Evolutionary conservation across 352 stramenopile species (phyloP).

Genomic region (Elongisporangium prolatum): DNA sequence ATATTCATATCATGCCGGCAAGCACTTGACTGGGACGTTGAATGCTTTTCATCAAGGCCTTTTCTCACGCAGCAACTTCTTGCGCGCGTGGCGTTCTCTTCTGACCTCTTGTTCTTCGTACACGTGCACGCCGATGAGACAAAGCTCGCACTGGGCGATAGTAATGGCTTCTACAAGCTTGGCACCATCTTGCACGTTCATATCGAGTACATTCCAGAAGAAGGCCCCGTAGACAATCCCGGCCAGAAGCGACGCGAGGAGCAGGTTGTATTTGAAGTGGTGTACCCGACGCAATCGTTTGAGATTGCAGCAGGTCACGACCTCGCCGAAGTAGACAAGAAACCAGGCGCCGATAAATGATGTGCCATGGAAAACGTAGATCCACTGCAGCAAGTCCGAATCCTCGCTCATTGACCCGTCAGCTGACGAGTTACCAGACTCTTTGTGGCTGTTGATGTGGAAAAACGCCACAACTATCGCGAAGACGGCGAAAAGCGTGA

Average conservation of each 20-base stretch:
- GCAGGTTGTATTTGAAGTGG: slow-evolving; percentile 83
- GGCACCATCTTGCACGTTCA: slow-evolving; percentile 50
- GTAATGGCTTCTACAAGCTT: slow-evolving; percentile 57
- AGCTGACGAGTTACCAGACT: slow-evolving; percentile 4
- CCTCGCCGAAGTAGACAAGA: slow-evolving; percentile 78
- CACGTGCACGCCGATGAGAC: slow-evolving; percentile 65
- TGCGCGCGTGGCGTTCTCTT: slow-evolving; percentile 50
- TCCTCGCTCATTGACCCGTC: slow-evolving; percentile 65
- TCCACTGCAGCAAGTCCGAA: slow-evolving; percentile 57
- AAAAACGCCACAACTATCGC: slow-evolving; percentile 76
- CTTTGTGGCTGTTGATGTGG: background rate
- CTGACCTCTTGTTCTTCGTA: slow-evolving; percentile 61
- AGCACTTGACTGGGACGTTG: background rate
- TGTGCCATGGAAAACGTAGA: slow-evolving; percentile 70
- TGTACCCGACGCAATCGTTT: slow-evolving; percentile 68
- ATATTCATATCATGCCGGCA: background rate
- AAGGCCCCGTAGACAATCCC: slow-evolving; percentile 49
- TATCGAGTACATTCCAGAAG: slow-evolving; percentile 50
- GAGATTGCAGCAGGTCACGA: slow-evolving; percentile 69
- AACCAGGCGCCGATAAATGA: slow-evolving; percentile 60
- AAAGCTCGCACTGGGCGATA: slow-evolving; percentile 57
- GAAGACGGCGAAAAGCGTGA: slow-evolving; percentile 75
- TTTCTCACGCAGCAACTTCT: slow-evolving; percentile 46
- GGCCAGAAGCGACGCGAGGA: slow-evolving; percentile 53
- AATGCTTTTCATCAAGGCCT: slow-evolving; percentile 1